A percentile compares a stretch with the other conserved stretches of the same genome.
Evolutionary conservation across 225 moss, liverwort and hornwort species (phyloP).

Genomic region (Pseudoscleropodium purum): DNA sequence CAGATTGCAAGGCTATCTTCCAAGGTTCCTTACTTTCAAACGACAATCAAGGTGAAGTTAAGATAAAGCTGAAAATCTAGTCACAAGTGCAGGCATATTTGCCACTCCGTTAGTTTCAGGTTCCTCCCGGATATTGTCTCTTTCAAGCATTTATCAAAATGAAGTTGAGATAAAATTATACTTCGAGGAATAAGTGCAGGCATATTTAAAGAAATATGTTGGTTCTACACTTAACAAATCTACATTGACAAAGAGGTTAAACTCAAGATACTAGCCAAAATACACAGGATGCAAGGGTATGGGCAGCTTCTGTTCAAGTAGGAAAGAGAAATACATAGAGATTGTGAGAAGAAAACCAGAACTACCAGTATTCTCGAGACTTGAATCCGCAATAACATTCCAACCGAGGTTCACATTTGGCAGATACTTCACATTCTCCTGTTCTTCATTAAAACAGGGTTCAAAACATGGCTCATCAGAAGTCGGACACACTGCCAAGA

Average conservation of each 20-base stretch:
- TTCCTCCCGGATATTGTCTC: not conserved
- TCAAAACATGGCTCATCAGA: not conserved
- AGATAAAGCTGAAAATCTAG: not conserved
- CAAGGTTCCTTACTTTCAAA: not conserved
- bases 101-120: not conserved
- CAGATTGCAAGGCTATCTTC: not conserved
- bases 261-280: not conserved
- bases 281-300: not conserved
- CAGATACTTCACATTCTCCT: slow-evolving; percentile 70
- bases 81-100: not conserved
- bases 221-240: not conserved
- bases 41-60: not conserved
- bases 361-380: slow-evolving; percentile 47
- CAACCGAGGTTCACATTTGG: slow-evolving; percentile 53
- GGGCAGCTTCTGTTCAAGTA: not conserved
- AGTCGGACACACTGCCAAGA: not conserved
- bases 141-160: not conserved
- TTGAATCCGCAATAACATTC: slow-evolving; percentile 58
- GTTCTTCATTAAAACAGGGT: not conserved
- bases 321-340: not conserved
- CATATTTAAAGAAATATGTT: not conserved
- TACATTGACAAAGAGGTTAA: not conserved
- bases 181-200: not conserved
- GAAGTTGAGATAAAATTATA: not conserved
- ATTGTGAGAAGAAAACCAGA: not conserved